A percentile compares a stretch with the other conserved stretches of the same genome.
Evolutionary conservation across 2,329 filamentous ascomycete genomes (phyloP).

Genomic region (Epicoccum nigrum): DNA sequence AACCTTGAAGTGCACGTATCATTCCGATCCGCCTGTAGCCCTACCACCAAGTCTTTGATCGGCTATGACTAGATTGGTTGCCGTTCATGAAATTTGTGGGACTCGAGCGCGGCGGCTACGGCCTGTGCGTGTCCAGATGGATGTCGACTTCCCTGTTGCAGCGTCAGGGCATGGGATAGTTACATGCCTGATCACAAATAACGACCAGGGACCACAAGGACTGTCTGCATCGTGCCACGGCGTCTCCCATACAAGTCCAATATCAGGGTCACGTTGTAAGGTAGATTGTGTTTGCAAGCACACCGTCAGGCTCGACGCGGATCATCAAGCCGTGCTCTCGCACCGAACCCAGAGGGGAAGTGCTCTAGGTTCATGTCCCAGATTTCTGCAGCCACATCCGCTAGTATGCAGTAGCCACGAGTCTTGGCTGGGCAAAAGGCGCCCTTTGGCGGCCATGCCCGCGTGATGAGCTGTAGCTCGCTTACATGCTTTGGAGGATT

Average conservation of each 20-base stretch:
- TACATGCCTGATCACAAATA: neutral
- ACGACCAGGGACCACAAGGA: neutral
- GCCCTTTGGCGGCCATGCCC: constrained; percentile 15
- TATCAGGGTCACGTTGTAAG: neutral
- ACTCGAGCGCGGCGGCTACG: no score
- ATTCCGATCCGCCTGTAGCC: no score
- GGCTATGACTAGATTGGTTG: no score
- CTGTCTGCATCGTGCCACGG: neutral
- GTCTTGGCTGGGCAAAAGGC: constrained; percentile 19
- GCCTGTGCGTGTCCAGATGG: no score
- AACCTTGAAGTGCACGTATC: no score
- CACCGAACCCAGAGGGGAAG: constrained; percentile 11
- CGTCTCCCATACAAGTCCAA: neutral
- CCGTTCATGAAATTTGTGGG: no score
- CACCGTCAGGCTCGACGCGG: constrained; percentile 7
- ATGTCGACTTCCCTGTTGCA: no score
- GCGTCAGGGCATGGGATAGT: no score
- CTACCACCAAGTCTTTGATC: no score
- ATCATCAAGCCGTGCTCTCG: constrained; percentile 10
- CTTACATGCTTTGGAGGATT: constrained; percentile 21
- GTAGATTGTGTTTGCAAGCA: constrained; percentile 14
- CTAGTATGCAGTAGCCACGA: constrained; percentile 22
- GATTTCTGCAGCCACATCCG: constrained; percentile 27
- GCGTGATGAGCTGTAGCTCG: constrained; percentile 25
- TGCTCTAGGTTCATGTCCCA: constrained; percentile 6